Conservation (phyloP, 2,329 filamentous ascomycete genomes). For the Bipolaris sorokiniana region DNA sequence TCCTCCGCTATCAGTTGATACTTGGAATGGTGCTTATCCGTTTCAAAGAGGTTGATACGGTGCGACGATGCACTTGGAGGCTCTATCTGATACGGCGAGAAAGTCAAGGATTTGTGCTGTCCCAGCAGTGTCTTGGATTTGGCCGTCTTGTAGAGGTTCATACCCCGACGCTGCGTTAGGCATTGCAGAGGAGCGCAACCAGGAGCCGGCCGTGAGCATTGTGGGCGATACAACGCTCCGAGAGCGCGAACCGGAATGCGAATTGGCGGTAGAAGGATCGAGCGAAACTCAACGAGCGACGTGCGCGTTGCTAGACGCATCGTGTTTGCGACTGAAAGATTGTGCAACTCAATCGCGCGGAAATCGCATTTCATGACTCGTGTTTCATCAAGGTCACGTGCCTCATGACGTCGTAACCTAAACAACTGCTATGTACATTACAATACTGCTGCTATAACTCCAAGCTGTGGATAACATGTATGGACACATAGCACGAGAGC, state of each 20-base stretch:
- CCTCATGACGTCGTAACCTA: not conserved
- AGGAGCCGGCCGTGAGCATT: slow-evolving; percentile 12
- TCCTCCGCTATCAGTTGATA: slow-evolving; percentile 13
- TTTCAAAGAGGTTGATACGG: slow-evolving; percentile 25
- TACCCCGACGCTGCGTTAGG: slow-evolving; percentile 26
- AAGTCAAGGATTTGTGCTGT: slow-evolving; percentile 35
- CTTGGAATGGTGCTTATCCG: slow-evolving; percentile 1
- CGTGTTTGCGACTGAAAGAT: slow-evolving; percentile 7
- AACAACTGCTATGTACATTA: no score
- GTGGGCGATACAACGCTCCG: slow-evolving; percentile 20
- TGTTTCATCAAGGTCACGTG: not conserved
- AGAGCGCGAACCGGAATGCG: slow-evolving; percentile 20
- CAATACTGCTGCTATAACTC: no score
- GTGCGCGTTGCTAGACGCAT: slow-evolving; percentile 23
- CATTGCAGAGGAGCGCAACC: slow-evolving; percentile 19
- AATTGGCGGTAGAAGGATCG: slow-evolving; percentile 28
- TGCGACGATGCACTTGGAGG: slow-evolving; percentile 19
- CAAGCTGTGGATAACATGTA: not conserved
- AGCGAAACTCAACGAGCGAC: slow-evolving; percentile 25
- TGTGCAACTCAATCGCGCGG: not conserved
- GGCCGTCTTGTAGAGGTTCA: slow-evolving; percentile 41
- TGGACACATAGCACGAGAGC: not conserved
- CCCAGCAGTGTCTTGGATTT: slow-evolving; percentile 30
- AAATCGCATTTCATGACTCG: slow-evolving; percentile 9
- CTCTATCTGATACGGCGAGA: slow-evolving; percentile 19